phyloP scores from a whole-genome alignment of 2,329 filamentous ascomycete species.

The Ramichloridium luteum region DNA sequence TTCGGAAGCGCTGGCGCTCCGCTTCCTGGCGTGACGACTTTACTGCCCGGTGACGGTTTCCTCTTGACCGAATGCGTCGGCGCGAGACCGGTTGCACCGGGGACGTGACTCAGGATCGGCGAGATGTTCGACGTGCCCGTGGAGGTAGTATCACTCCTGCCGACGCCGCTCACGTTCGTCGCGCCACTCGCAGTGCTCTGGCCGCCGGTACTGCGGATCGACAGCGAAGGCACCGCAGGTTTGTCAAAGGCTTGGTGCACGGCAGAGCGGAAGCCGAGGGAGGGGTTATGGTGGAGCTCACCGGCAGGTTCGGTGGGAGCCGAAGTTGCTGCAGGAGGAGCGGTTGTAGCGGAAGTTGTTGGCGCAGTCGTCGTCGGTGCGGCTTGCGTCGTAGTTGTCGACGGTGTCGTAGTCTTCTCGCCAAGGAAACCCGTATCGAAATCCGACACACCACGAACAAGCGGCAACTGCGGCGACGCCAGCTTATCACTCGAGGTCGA shows the following conservation, averaged over 20 bases:
- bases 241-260: conserved; percentile 56
- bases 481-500: neutral
- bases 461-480: neutral
- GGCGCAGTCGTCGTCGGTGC: too few relatives aligned
- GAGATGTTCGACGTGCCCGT: conserved; percentile 45
- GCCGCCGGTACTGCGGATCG: conserved; percentile 28
- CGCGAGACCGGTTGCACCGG: conserved; percentile 14
- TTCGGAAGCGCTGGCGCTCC: neutral
- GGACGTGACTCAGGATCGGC: conserved; percentile 51
- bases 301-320: conserved; percentile 1
- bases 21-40: neutral
- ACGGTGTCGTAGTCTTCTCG: neutral
- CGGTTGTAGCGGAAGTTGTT: too few relatives aligned
- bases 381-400: neutral
- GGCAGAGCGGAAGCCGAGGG: conserved; percentile 37
- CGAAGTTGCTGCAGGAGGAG: too few relatives aligned
- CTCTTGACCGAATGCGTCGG: too few relatives aligned
- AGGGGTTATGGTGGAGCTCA: conserved; percentile 37
- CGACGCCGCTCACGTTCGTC: conserved; percentile 15
- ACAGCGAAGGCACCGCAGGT: conserved; percentile 41
- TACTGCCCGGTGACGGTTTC: too few relatives aligned
- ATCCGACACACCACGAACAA: too few relatives aligned
- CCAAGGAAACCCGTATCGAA: neutral
- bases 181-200: conserved; percentile 3
- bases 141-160: conserved; percentile 48